Base-by-base conservation (phyloP, 2,329 filamentous ascomycete species). In the Epicoccum nigrum region DNA sequence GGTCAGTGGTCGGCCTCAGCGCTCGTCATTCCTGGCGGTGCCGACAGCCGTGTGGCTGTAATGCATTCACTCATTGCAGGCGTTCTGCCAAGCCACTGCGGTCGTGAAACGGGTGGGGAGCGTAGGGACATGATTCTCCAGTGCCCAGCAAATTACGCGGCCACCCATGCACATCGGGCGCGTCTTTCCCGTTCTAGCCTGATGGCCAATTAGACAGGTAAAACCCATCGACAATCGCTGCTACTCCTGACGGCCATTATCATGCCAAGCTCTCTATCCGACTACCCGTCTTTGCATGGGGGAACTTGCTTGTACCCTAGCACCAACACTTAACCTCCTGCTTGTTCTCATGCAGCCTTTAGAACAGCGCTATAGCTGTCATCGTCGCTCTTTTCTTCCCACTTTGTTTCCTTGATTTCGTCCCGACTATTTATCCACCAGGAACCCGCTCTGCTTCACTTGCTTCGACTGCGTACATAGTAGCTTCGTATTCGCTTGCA, bases 271-370 rank as follows among this genome's bases (percentile, higher is more conserved):
- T 6, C 38, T 39, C 38, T 52, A 60, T 57, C 64, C 68, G 65
- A 59, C 45, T 64, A 67, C 62, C 67, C 67, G 68, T 66, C 65
- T 69, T 68, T 38, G 65, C 64, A 63, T 63, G 57, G 59, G 51
- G 56, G 57, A 56, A 62, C 63, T 65, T 67, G 65, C 59, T 51
- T 55, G 51, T 53, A 65, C 57, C 67, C 67, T 60, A 59, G 62
- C 45, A 49, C 50, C 15, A 39, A 44, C 56, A 54, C 56, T 62
- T 59, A 60, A 61, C 56, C 53, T 63, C 54, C 55, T 61, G 58
- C 59, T 60, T 61, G 51, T 58, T 55, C 55, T 35, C 37, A 13
- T 40, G 41, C 45, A 44, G 16, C 43, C 56, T 45, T 60, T 56
- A 58, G 63, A 64, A 60, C 63, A 60, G 57, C 57, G 55, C 60